Evolutionary conservation across 2,329 filamentous ascomycete species (phyloP), one percentile per base, ranked within the genome.

Genomic region (Neonectria faginata): DNA sequence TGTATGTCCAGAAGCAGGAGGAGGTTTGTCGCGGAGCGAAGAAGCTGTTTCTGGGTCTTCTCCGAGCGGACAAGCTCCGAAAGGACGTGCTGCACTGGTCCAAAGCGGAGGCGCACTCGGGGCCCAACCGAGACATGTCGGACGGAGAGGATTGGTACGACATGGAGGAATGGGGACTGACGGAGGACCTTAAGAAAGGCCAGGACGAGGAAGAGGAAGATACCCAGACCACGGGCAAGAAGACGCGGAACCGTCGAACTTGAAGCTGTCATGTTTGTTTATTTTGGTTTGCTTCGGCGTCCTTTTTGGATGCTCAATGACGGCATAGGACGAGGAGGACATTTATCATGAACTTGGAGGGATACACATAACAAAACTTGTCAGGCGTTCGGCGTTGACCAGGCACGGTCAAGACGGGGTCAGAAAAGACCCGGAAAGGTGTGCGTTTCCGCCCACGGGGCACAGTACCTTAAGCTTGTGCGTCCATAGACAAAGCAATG

Each of bases 111-210:
- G 92, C 86, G 22, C 92, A 95, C 73, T 84, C 83, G 57, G 88
- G 89, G 2, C 75, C 82, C 18, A 88, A 89, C 75, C 78, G 89
- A 54, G 92, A 94, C 77, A 89, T 96, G 89, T 94, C 91, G 55
- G 93, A 97, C 75, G 92, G 92, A 11, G 93, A 97, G 81, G 93
- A 97, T 76, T 97, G 92, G 91, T 94, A 94, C 75, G 93, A 97
- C 78, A 88, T 87, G 74, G 90, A 93, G 57, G 91, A 93, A 79
- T 95, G 92, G 92, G 88, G 87, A 0, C 77, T 96, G 53, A 85
- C 88, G 9, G 90, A 92, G 66, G 90, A 92, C 69, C 80, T 95
- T 8, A 91, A 92, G 77, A 96, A 96, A 80, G 92, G 92, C 0
- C 90, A 92, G 72, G 91, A 94, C 66, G 90, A 92, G 74, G 92